Evolutionary conservation across 2,329 filamentous ascomycete species (phyloP).

Genomic region (Daldinia eschscholtzii): DNA sequence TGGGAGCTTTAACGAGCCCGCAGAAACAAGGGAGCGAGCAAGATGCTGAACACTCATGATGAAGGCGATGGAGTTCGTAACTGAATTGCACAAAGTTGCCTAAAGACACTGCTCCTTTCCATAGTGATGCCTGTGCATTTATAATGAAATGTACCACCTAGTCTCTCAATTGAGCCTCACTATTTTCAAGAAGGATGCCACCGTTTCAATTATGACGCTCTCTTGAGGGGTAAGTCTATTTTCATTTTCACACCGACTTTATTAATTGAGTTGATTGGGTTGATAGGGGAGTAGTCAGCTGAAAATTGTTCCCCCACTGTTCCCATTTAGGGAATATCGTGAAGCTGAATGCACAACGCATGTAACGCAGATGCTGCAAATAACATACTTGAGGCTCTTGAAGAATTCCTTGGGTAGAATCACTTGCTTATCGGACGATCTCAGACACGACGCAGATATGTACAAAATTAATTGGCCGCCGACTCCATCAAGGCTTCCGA

Average conservation of each 20-base stretch:
- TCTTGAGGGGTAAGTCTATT: conserved; percentile 32
- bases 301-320: conserved; percentile 13
- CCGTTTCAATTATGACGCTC: conserved; percentile 15
- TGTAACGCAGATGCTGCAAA: conserved; percentile 24
- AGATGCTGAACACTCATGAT: conserved; percentile 39
- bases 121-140: conserved; percentile 6
- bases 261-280: conserved; percentile 31
- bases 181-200: neutral
- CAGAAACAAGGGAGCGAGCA: conserved; percentile 32
- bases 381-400: conserved; percentile 6
- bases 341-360: conserved; percentile 22
- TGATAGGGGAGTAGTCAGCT: conserved; percentile 9
- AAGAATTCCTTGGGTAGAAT: conserved; percentile 16
- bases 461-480: conserved; percentile 1
- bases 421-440: conserved; percentile 8
- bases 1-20: conserved; percentile 25
- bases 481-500: conserved; percentile 4
- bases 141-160: conserved; percentile 10
- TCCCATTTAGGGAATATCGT: conserved; percentile 28
- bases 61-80: neutral
- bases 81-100: conserved; percentile 8
- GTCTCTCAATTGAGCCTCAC: conserved; percentile 16
- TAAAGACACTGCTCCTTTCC: neutral
- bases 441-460: neutral
- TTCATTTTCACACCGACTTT: conserved; percentile 15